Conservation (phyloP, 805 yeast species). For the Wickerhamomyces bisporus region DNA sequence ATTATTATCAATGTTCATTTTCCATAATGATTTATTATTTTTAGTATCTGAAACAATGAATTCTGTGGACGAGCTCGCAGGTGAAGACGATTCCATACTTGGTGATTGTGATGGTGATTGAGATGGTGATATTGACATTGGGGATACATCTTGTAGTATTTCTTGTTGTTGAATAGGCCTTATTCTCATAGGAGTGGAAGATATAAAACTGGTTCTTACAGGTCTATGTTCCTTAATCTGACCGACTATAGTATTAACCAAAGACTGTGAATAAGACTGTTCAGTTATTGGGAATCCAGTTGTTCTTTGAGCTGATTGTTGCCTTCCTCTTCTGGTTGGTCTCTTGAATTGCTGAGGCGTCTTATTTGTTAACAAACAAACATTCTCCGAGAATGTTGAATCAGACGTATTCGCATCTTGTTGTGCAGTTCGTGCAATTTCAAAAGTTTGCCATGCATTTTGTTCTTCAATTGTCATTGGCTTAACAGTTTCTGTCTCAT, state of each 20-base stretch:
- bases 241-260: slow-evolving; percentile 14
- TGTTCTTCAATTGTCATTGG: slow-evolving; percentile 18
- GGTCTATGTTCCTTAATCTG: slow-evolving; percentile 16
- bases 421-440: slow-evolving; percentile 8
- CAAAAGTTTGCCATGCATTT: slow-evolving; percentile 21
- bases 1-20: slow-evolving; percentile 5
- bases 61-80: slow-evolving; percentile 9
- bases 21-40: slow-evolving; percentile 8
- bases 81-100: slow-evolving; percentile 8
- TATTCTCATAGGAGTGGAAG: not conserved
- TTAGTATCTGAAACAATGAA: not conserved
- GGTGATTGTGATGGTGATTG: slow-evolving; percentile 10
- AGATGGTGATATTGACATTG: slow-evolving; percentile 2
- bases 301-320: not conserved
- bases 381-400: not conserved
- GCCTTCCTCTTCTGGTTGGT: slow-evolving; percentile 15
- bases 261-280: slow-evolving; percentile 2
- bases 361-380: not conserved
- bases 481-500: slow-evolving; percentile 9
- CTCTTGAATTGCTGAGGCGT: slow-evolving; percentile 12
- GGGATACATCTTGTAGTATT: not conserved
- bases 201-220: too few species aligned
- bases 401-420: slow-evolving; percentile 1
- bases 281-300: not conserved
- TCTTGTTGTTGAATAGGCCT: not conserved